Percentiles rank a stretch among this genome's conserved stretches.
These are phyloP conservation scores for Rhynchospora breviuscula DNA, from an alignment of 176 grass and related monocot genomes.

Conservation along the genomic window DNA sequence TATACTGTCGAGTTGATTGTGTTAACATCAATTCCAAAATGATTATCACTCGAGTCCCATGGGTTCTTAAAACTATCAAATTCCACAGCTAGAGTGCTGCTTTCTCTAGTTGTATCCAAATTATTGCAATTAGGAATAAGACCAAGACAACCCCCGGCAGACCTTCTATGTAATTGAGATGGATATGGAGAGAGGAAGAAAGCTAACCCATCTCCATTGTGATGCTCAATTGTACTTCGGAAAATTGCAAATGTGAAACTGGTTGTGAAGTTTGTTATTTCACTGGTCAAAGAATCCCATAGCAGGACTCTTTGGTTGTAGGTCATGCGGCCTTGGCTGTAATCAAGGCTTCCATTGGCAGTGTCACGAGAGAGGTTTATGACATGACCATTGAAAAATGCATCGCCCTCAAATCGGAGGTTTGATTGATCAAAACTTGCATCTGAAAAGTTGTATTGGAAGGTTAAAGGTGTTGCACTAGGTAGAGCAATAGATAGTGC, in stretches of 20 bases:
- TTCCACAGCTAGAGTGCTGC: slow-evolving; percentile 13
- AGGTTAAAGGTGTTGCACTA: not conserved
- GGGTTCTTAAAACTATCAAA: slow-evolving; percentile 19
- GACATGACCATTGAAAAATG: not conserved
- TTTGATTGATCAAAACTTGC: not conserved
- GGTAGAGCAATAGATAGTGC: not conserved
- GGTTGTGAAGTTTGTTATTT: slow-evolving; percentile 21
- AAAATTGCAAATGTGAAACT: slow-evolving; percentile 17
- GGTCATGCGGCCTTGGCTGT: not conserved
- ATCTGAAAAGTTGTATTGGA: slow-evolving; percentile 31
- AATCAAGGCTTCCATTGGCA: not conserved
- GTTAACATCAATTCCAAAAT: slow-evolving; percentile 30
- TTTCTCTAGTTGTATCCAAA: not conserved
- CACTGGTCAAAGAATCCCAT: slow-evolving; percentile 11
- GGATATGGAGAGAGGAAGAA: slow-evolving; percentile 18
- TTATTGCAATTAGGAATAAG: not conserved
- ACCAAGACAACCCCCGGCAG: slow-evolving; percentile 20
- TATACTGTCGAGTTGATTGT: not conserved
- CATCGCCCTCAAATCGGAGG: slow-evolving; percentile 9
- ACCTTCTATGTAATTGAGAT: not conserved
- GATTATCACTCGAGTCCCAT: not conserved
- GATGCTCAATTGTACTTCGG: not conserved
- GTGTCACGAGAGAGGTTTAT: not conserved
- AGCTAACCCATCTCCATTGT: slow-evolving; percentile 20
- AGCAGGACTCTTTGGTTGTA: slow-evolving; percentile 11